phyloP scores from a whole-genome alignment of 805 yeast species.

The Ogataea methanolica region DNA sequence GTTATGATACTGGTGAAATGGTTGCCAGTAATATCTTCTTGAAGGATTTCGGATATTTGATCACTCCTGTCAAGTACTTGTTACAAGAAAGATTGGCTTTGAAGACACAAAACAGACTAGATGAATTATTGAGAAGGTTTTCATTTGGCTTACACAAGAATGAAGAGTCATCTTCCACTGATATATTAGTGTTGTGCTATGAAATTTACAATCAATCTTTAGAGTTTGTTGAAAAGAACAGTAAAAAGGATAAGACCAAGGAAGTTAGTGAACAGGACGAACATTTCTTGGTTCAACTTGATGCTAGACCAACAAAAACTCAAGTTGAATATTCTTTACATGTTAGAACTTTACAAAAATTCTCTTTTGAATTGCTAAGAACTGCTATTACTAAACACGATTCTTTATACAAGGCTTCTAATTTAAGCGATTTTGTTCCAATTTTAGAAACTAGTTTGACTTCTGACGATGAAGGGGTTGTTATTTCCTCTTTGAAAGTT shows the following conservation, averaged over 20 bases:
- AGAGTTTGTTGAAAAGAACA: constrained; percentile 20
- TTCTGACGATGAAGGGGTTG: constrained; percentile 74
- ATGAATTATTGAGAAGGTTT: constrained; percentile 72
- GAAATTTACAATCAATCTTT: constrained; percentile 61
- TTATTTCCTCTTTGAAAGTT: constrained; percentile 60
- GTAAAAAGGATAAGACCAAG: constrained; percentile 12
- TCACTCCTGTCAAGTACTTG: constrained; percentile 65
- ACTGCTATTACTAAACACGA: constrained; percentile 64
- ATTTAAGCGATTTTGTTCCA: constrained; percentile 73
- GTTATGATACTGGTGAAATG: constrained; percentile 82
- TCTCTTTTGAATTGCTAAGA: constrained; percentile 72
- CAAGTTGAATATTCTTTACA: constrained; percentile 54
- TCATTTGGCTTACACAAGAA: constrained; percentile 78
- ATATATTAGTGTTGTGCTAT: constrained; percentile 65
- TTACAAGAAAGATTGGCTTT: constrained; percentile 59
- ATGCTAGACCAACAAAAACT: constrained; percentile 51
- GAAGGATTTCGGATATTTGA: constrained; percentile 47
- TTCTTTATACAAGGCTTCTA: constrained; percentile 51
- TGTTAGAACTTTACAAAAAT: constrained; percentile 60
- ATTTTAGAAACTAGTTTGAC: constrained; percentile 54
- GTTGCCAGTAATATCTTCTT: constrained; percentile 62
- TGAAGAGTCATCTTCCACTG: constrained; percentile 48
- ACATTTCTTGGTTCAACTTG: constrained; percentile 72
- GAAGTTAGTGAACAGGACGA: constrained; percentile 31
- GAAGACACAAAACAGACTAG: constrained; percentile 69